phyloP scores from a whole-genome alignment of 306 rosid genomes.

The Bauhinia variegata region DNA sequence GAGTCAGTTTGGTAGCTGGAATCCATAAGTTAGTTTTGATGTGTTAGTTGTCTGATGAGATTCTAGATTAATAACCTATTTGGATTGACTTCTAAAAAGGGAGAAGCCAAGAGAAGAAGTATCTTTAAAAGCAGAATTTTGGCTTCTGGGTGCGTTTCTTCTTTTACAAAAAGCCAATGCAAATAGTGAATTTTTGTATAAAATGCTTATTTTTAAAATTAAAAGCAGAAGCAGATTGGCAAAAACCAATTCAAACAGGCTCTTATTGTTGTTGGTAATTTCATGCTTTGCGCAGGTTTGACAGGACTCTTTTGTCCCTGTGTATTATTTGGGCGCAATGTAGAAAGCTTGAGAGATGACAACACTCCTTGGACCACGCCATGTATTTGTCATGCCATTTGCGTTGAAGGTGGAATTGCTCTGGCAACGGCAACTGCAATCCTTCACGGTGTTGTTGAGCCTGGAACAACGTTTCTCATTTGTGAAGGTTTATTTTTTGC shows the following conservation, averaged over 20 bases:
- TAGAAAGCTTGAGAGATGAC: slow-evolving; percentile 74
- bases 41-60: background rate
- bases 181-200: too few relatives aligned
- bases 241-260: too few relatives aligned
- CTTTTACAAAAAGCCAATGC: too few relatives aligned
- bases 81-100: too few relatives aligned
- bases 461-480: slow-evolving; percentile 69
- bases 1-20: background rate
- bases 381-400: slow-evolving; percentile 91
- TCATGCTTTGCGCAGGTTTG: slow-evolving; percentile 59
- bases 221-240: too few relatives aligned
- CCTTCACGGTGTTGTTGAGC: slow-evolving; percentile 62
- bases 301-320: slow-evolving; percentile 93
- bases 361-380: slow-evolving; percentile 71
- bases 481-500: slow-evolving; percentile 85
- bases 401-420: slow-evolving; percentile 89
- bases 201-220: too few relatives aligned
- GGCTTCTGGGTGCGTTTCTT: too few relatives aligned
- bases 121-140: too few relatives aligned
- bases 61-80: background rate
- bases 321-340: slow-evolving; percentile 87
- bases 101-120: too few relatives aligned
- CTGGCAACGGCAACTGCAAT: slow-evolving; percentile 76
- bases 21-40: background rate
- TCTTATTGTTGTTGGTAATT: slow-evolving; percentile 25